Percentiles rank a stretch among this genome's conserved stretches.
Conservation (phyloP, 805 yeast species). For the Komagataella populi region DNA sequence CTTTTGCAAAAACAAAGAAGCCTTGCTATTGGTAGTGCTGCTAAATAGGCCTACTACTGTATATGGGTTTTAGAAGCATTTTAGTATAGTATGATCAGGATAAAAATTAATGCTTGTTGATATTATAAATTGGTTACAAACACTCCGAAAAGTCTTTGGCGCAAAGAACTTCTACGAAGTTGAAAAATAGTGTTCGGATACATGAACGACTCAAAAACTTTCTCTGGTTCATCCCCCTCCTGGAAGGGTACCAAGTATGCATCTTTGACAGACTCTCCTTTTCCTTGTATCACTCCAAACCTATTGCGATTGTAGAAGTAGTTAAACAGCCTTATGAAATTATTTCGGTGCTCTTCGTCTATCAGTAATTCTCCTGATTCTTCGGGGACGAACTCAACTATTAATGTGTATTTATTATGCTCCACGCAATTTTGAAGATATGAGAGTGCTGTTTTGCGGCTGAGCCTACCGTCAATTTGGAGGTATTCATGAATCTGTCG, state of each 20-base stretch:
- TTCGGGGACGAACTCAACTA: conserved; percentile 26
- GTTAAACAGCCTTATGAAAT: conserved; percentile 22
- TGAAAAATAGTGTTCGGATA: background rate
- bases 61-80: conserved; percentile 1
- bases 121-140: conserved; percentile 4
- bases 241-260: conserved; percentile 37
- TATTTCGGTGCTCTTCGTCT: conserved; percentile 11
- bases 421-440: conserved; percentile 34
- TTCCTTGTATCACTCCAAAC: conserved; percentile 46
- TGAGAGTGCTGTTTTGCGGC: conserved; percentile 33
- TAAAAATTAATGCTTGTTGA: conserved; percentile 1
- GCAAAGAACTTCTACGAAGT: background rate
- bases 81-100: conserved; percentile 1
- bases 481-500: conserved; percentile 14
- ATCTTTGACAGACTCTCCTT: conserved; percentile 43
- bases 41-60: conserved; percentile 73
- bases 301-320: conserved; percentile 32
- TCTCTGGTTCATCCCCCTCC: background rate
- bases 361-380: conserved; percentile 5
- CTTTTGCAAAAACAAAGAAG: conserved; percentile 97
- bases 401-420: conserved; percentile 35
- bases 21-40: conserved; percentile 88
- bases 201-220: background rate
- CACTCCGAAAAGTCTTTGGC: conserved; percentile 2
- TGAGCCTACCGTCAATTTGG: conserved; percentile 52